These are phyloP conservation scores for Clonostachys solani DNA, from an alignment of 2,329 filamentous ascomycete genomes.

Conservation along the genomic window DNA sequence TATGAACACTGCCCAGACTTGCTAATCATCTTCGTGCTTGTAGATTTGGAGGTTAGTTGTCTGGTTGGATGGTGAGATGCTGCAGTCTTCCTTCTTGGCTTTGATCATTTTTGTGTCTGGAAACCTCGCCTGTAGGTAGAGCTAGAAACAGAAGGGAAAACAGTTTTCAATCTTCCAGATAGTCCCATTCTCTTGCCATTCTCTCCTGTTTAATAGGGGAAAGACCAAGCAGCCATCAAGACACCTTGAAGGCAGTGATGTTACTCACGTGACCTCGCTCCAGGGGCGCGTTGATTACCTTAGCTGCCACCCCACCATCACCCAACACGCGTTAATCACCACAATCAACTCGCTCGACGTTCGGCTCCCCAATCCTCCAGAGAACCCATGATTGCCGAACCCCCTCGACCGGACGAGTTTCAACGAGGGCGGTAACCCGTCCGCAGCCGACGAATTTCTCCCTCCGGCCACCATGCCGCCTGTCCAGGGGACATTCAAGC, in stretches of 20 bases:
- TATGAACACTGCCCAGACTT: too few species aligned
- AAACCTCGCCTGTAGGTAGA: too few species aligned
- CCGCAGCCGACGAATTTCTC: neutral
- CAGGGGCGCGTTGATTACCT: conserved; percentile 3
- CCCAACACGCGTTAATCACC: neutral
- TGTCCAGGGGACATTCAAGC: conserved; percentile 36
- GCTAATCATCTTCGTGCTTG: too few species aligned
- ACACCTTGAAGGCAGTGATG: neutral
- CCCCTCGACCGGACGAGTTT: neutral
- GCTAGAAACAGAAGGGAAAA: too few species aligned
- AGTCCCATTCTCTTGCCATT: too few species aligned
- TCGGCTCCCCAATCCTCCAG: neutral
- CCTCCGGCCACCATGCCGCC: conserved; percentile 18
- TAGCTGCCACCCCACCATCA: neutral
- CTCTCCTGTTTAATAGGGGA: too few species aligned
- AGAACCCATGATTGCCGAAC: neutral
- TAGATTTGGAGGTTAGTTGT: too few species aligned
- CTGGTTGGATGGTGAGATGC: too few species aligned
- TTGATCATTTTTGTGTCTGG: too few species aligned
- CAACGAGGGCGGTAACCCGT: neutral
- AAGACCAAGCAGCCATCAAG: too few species aligned
- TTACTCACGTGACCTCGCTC: conserved; percentile 7
- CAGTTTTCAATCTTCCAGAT: too few species aligned
- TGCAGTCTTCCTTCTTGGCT: too few species aligned
- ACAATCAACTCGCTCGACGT: neutral